Evolutionary conservation across 225 moss, liverwort and hornwort genomes (phyloP), one percentile per base, ranked within the genome.

Genomic region (Takakia lepidozioides): DNA sequence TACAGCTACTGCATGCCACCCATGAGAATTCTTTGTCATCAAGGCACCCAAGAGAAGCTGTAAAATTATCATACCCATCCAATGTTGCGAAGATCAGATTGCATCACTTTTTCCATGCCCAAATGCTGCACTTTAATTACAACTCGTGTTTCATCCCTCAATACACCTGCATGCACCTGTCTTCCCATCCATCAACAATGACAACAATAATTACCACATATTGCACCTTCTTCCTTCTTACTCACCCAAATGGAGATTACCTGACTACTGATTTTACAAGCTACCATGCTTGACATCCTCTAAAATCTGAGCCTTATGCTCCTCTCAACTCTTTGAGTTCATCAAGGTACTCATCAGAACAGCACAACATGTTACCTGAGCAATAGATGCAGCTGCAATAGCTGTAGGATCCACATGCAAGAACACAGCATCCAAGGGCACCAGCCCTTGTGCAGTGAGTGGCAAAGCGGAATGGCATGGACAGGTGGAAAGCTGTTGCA

Each of bases 51-150:
- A n/a, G n/a, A n/a, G n/a, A n/a, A n/a, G n/a, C n/a, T n/a, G n/a
- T n/a, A n/a, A n/a, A n/a, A n/a, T n/a, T n/a, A n/a, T 51, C 70
- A 67, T 81, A 93, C 93, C 98, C 98, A 81, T 60, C 82, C 91
- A 60, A 98, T 98, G 64, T 98, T 98, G 19, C 91, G 91, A 36
- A 98, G 76, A 70, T 98, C 98, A 55, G 98, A 91, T 41, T 72
- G 76, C 98, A 98, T 98, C 35, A 85, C 69, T 58, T 70, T 52
- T 70, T 98, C 76, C 98, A 98, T 98, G 19, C 98, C 98, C 38
- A 98, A 79, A 63, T 98, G 98, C 56, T 98, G 98, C 59, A 98
- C 87, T 65, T 98, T 98, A 48, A 98, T 72, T 16, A 98, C 98
- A 48, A 98, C 91, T 50, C 80, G 70, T n/a, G 56, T 74, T 39